These are phyloP conservation scores for Nematodospora anomalae DNA, from an alignment of 1,139 yeast species.

Conservation along the genomic window DNA sequence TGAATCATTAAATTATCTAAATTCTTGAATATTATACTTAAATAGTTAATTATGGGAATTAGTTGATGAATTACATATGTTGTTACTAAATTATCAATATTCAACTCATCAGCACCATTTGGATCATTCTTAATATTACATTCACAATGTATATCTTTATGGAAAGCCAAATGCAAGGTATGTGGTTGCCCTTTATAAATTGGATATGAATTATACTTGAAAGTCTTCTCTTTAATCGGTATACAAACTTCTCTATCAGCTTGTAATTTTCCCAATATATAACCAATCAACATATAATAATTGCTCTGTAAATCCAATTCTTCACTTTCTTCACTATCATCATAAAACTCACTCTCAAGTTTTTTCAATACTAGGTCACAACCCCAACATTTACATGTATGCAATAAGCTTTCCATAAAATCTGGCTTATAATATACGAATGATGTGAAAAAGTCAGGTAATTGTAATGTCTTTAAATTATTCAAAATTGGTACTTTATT, in stretches of 20 bases:
- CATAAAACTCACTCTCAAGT: constrained; percentile 25
- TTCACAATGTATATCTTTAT: constrained; percentile 20
- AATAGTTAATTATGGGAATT: constrained; percentile 30
- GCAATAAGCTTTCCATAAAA: constrained; percentile 36
- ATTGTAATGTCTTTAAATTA: constrained; percentile 29
- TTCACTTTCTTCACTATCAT: constrained; percentile 11
- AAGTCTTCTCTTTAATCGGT: constrained; percentile 33
- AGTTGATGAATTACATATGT: constrained; percentile 39
- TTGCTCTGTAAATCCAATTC: constrained; percentile 29
- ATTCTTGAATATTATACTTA: constrained; percentile 24
- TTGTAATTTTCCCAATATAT: constrained; percentile 37
- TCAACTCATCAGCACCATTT: constrained; percentile 21
- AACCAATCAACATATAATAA: constrained; percentile 35
- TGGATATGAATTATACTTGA: constrained; percentile 30
- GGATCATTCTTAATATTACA: constrained; percentile 28
- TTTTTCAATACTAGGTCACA: constrained; percentile 31
- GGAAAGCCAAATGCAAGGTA: constrained; percentile 36
- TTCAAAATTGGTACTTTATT: constrained; percentile 13
- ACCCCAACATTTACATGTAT: constrained; percentile 40
- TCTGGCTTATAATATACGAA: constrained; percentile 42
- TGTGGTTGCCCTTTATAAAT: constrained; percentile 41
- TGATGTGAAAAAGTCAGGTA: constrained; percentile 41
- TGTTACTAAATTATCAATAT: constrained; percentile 38
- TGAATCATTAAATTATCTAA: constrained; percentile 37
- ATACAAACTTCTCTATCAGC: constrained; percentile 41